Conservation (phyloP, 2,329 filamentous ascomycete species). For the Hymenoscyphus repandus region DNA sequence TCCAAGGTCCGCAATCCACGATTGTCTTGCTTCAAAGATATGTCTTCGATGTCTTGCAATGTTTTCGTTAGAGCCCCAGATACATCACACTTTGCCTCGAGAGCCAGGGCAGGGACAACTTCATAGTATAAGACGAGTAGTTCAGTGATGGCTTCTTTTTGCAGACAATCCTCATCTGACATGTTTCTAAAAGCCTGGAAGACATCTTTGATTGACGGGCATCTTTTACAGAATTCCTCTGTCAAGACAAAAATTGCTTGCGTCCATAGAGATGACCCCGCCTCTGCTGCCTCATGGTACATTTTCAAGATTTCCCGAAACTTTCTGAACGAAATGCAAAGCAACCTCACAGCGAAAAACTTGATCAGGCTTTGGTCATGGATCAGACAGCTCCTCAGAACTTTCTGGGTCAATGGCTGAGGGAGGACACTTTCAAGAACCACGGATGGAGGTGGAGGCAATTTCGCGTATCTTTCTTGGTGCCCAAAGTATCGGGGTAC, state of each 20-base stretch:
- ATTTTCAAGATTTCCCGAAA: slow-evolving; percentile 44
- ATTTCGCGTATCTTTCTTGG: slow-evolving; percentile 51
- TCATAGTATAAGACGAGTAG: slow-evolving; percentile 82
- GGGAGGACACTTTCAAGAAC: slow-evolving; percentile 85
- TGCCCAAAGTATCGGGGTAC: slow-evolving; percentile 70
- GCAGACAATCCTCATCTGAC: slow-evolving; percentile 62
- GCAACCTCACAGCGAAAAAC: slow-evolving; percentile 76
- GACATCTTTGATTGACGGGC: slow-evolving; percentile 77
- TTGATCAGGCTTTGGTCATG: slow-evolving; percentile 76
- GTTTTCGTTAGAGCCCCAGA: slow-evolving; percentile 68
- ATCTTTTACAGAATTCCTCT: slow-evolving; percentile 70
- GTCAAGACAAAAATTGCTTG: slow-evolving; percentile 63
- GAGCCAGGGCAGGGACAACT: slow-evolving; percentile 69
- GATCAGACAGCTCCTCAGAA: slow-evolving; percentile 72
- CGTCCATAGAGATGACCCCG: slow-evolving; percentile 51
- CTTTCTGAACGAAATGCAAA: slow-evolving; percentile 77
- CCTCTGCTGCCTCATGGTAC: slow-evolving; percentile 38
- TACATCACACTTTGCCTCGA: slow-evolving; percentile 84
- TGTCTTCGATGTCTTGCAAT: slow-evolving; percentile 55
- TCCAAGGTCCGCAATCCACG: slow-evolving; percentile 62
- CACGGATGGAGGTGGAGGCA: slow-evolving; percentile 73
- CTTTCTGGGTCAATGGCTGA: slow-evolving; percentile 73
- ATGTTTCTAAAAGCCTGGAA: slow-evolving; percentile 69
- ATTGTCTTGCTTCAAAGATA: slow-evolving; percentile 38
- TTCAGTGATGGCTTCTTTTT: slow-evolving; percentile 73